Conservation (phyloP, 805 yeast species). For the Suhomyces kilbournensis region DNA sequence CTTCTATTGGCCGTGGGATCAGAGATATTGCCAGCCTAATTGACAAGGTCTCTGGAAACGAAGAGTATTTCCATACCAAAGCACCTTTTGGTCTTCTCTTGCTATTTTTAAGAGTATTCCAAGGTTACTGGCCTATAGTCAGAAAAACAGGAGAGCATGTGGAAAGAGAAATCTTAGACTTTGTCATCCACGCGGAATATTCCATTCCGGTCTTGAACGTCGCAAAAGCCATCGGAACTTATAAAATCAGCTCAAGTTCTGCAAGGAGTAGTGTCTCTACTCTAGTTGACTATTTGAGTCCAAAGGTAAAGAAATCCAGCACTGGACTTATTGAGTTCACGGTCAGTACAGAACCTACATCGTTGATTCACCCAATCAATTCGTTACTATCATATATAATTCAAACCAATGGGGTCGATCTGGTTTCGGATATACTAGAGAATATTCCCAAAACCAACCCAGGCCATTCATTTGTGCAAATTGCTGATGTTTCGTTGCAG, state of each 20-base stretch:
- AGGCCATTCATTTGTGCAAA: constrained; percentile 37
- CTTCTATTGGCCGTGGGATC: constrained; percentile 30
- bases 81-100: constrained; percentile 37
- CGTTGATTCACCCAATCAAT: constrained; percentile 61
- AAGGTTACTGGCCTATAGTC: constrained; percentile 53
- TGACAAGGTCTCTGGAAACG: not conserved
- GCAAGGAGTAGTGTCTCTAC: not conserved
- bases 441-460: constrained; percentile 21
- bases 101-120: constrained; percentile 51
- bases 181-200: constrained; percentile 47
- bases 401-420: constrained; percentile 27
- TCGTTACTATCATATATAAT: constrained; percentile 50
- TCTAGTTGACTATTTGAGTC: constrained; percentile 26
- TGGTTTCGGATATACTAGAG: constrained; percentile 13
- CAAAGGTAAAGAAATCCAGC: constrained; percentile 18
- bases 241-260: not conserved
- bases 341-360: constrained; percentile 49
- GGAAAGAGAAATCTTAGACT: constrained; percentile 51
- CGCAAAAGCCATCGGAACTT: constrained; percentile 30
- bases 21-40: constrained; percentile 25
- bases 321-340: constrained; percentile 33
- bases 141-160: constrained; percentile 71
- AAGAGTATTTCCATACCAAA: not conserved
- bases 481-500: constrained; percentile 58
- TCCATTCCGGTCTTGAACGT: constrained; percentile 44